Evolutionary conservation across 2,329 filamentous ascomycete genomes (phyloP).

Genomic region (Pyrenochaeta sp.): DNA sequence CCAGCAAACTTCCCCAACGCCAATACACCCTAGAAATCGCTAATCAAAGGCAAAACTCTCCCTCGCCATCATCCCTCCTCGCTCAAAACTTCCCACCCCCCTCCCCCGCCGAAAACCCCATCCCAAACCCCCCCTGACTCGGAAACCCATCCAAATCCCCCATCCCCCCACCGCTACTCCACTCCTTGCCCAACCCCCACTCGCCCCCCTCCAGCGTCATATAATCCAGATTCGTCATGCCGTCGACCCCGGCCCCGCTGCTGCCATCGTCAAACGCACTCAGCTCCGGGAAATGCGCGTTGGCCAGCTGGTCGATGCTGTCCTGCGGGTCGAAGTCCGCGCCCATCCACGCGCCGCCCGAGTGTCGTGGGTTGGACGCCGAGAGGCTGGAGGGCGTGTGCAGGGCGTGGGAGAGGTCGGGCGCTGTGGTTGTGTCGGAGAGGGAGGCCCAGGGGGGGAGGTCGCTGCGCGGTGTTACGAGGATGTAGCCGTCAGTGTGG

Average conservation of each 20-base stretch:
- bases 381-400: conserved; percentile 17
- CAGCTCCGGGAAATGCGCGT: conserved; percentile 45
- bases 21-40: not conserved
- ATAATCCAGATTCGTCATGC: conserved; percentile 41
- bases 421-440: conserved; percentile 19
- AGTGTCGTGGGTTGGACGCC: conserved; percentile 9
- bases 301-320: conserved; percentile 32
- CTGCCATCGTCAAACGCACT: conserved; percentile 16
- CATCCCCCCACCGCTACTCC: conserved; percentile 16
- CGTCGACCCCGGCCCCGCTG: conserved; percentile 1
- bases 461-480: conserved; percentile 41
- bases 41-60: conserved; percentile 11
- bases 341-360: conserved; percentile 35
- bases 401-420: conserved; percentile 17
- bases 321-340: conserved; percentile 33
- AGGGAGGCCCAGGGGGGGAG: conserved; percentile 30
- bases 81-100: not conserved
- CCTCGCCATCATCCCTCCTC: not conserved
- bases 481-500: conserved; percentile 33
- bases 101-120: not conserved
- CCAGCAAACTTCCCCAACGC: not conserved
- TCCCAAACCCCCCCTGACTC: conserved; percentile 22
- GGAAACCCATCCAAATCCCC: conserved; percentile 42
- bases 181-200: conserved; percentile 26
- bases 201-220: conserved; percentile 32